Conservation (phyloP, 2,329 filamentous ascomycete species). For the Penicillium sp. region DNA sequence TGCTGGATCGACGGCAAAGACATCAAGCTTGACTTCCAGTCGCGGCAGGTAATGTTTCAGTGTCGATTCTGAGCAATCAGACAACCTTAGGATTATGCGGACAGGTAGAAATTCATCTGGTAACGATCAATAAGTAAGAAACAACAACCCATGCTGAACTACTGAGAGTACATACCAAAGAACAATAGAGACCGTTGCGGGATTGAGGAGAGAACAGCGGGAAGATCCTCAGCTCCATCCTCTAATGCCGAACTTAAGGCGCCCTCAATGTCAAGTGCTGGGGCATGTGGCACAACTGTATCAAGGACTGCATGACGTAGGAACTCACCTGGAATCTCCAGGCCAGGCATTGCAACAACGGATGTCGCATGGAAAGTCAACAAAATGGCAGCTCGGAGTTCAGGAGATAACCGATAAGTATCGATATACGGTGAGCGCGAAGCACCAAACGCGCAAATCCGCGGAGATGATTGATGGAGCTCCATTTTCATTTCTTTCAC, state of each 20-base stretch:
- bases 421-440: conserved; percentile 2
- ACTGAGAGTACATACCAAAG: conserved; percentile 44
- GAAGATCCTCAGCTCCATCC: conserved; percentile 43
- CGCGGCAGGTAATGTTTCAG: conserved; percentile 51
- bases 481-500: conserved; percentile 22
- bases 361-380: conserved; percentile 26
- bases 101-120: conserved; percentile 56
- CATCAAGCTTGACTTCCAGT: conserved; percentile 53
- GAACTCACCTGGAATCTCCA: conserved; percentile 42
- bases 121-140: conserved; percentile 49
- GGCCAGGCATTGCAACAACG: conserved; percentile 34
- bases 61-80: conserved; percentile 49
- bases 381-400: conserved; percentile 10
- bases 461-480: conserved; percentile 23
- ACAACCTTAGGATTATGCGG: conserved; percentile 53
- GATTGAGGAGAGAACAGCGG: conserved; percentile 49
- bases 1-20: conserved; percentile 44
- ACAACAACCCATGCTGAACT: conserved; percentile 30
- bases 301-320: conserved; percentile 45
- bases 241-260: conserved; percentile 49
- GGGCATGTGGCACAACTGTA: conserved; percentile 45
- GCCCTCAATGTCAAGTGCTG: conserved; percentile 39
- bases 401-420: conserved; percentile 21
- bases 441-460: conserved; percentile 31
- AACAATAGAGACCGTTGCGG: conserved; percentile 53